A percentile compares a stretch with the other conserved stretches of the same genome.
Evolutionary conservation across 352 stramenopile species (phyloP).

Genomic region (Globisporangium parvum): DNA sequence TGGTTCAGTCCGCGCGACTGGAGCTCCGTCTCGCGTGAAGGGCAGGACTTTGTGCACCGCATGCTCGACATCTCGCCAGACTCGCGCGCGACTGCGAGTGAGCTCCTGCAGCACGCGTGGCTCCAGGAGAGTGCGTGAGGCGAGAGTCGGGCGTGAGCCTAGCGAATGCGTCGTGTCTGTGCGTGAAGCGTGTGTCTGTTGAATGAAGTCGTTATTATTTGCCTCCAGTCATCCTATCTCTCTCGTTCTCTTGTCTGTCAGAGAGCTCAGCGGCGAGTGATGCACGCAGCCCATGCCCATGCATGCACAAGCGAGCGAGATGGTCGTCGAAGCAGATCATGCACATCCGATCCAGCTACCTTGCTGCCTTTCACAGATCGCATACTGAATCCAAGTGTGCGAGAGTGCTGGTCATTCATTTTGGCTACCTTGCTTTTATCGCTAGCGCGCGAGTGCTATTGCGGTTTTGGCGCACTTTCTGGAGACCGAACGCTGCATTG

Average conservation of each 20-base stretch:
- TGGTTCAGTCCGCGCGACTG: conserved; percentile 90
- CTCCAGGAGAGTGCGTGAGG: conserved; percentile 15
- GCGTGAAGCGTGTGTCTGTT: neutral
- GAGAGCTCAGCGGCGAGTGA: too few species aligned
- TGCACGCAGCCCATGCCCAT: too few species aligned
- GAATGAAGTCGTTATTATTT: conserved; percentile 1
- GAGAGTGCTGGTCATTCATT: too few species aligned
- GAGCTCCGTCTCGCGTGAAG: conserved; percentile 64
- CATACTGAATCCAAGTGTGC: too few species aligned
- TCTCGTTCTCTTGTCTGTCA: too few species aligned
- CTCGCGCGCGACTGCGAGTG: conserved; percentile 45
- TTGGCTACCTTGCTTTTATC: neutral
- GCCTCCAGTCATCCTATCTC: neutral
- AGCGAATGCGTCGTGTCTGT: neutral
- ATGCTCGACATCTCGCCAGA: conserved; percentile 85
- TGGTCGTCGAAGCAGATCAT: too few species aligned
- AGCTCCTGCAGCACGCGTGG: conserved; percentile 57
- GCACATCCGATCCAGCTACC: too few species aligned
- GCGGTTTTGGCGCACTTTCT: neutral
- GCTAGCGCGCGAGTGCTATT: neutral
- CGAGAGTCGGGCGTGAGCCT: neutral
- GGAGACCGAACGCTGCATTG: neutral
- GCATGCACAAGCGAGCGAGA: too few species aligned
- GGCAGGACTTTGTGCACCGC: conserved; percentile 82
- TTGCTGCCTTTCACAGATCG: neutral